phyloP scores from a whole-genome alignment of 2,329 filamentous ascomycete species.

The Sclerotinia minor region DNA sequence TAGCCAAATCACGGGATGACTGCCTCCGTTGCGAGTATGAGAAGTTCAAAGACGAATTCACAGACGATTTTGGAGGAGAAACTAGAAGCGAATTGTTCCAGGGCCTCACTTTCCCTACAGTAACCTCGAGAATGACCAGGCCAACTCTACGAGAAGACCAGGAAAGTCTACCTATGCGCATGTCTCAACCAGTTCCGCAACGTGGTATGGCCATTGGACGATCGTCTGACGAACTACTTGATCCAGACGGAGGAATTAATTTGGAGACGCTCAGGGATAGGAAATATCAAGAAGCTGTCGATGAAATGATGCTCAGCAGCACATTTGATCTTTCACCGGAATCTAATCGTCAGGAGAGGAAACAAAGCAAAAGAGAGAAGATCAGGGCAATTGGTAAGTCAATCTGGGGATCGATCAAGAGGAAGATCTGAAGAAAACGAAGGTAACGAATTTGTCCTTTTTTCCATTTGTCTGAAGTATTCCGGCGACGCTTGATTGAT shows the following conservation, averaged over 20 bases:
- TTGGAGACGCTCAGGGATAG: background rate
- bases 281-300: background rate
- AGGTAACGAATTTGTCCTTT: background rate
- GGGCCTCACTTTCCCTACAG: background rate
- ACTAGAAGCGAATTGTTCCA: background rate
- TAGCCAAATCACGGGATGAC: background rate
- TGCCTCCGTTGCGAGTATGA: background rate
- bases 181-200: background rate
- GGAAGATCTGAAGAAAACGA: background rate
- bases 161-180: too few species aligned
- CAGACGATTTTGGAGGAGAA: background rate
- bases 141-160: too few species aligned
- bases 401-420: conserved; percentile 3
- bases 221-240: background rate
- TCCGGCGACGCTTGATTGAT: background rate
- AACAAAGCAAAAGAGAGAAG: background rate
- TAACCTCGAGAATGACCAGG: too few species aligned
- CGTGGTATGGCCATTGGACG: background rate
- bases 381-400: background rate
- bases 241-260: background rate
- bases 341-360: background rate
- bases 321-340: background rate
- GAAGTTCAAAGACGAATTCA: background rate
- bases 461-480: background rate
- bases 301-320: background rate